Conservation (phyloP, 2,329 filamentous ascomycete species). For the Aureobasidium leucospermi region DNA sequence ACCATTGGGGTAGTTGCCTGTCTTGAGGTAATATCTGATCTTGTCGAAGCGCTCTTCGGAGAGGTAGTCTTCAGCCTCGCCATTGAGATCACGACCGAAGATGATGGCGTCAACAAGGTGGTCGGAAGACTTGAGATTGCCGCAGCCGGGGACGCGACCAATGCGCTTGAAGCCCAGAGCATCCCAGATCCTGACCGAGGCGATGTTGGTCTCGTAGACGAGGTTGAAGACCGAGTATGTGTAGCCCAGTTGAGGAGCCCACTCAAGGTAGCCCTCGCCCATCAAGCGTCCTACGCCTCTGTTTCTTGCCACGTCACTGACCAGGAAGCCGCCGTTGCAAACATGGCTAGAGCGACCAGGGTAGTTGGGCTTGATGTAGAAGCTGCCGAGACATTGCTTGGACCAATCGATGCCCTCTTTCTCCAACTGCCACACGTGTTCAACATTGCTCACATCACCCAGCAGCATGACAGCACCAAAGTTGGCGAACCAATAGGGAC, state of each 20-base stretch:
- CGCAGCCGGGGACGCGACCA: conserved; percentile 59
- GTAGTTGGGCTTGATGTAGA: conserved; percentile 93
- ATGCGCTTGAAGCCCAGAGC: conserved; percentile 88
- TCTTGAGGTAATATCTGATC: conserved; percentile 94
- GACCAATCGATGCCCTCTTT: conserved; percentile 58
- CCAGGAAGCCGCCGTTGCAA: conserved; percentile 56
- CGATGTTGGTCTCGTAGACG: conserved; percentile 89
- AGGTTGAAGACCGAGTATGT: conserved; percentile 91
- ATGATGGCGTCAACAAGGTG: conserved; percentile 45
- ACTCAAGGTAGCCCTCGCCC: conserved; percentile 46
- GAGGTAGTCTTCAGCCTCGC: conserved; percentile 71
- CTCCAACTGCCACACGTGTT: conserved; percentile 43
- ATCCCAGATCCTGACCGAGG: conserved; percentile 86
- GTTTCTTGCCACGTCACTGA: conserved; percentile 41
- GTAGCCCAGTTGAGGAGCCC: conserved; percentile 60
- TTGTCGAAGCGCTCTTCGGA: conserved; percentile 98
- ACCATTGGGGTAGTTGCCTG: conserved; percentile 84
- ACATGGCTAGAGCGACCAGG: conserved; percentile 84
- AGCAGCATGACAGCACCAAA: conserved; percentile 84
- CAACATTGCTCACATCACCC: conserved; percentile 60
- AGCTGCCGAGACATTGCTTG: conserved; percentile 76
- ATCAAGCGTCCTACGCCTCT: conserved; percentile 44
- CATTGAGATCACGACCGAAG: conserved; percentile 53
- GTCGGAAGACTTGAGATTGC: conserved; percentile 42
- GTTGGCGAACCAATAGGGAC: conserved; percentile 82